These are phyloP conservation scores for Jatropha curcas DNA, from an alignment of 345 rosid species.

Conservation along the genomic window DNA sequence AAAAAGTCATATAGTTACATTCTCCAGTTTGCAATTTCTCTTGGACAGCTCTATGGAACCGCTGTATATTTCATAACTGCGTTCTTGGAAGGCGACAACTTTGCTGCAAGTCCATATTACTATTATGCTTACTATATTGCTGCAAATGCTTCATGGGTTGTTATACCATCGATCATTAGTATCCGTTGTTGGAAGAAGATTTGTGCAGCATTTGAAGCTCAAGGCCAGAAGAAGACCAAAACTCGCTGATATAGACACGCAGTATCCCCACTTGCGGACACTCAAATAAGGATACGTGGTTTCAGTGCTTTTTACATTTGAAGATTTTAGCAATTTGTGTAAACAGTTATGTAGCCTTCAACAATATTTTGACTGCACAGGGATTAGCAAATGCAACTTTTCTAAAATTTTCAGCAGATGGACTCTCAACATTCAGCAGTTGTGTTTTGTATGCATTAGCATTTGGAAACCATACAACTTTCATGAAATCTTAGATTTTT, in stretches of 20 bases:
- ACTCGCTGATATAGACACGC: conserved; percentile 32
- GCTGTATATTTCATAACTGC: conserved; percentile 77
- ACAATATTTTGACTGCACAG: background rate
- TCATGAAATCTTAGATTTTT: background rate
- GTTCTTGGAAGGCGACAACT: conserved; percentile 78
- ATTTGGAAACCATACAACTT: too few species aligned
- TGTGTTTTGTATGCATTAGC: background rate
- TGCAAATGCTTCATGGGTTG: conserved; percentile 72
- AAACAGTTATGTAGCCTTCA: background rate
- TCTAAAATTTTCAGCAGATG: background rate
- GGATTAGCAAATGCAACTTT: background rate
- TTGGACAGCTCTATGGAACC: conserved; percentile 93
- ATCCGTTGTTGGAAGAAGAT: conserved; percentile 82
- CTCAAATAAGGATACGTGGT: background rate
- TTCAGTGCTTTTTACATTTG: background rate
- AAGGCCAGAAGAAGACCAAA: conserved; percentile 51
- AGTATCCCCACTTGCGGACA: background rate
- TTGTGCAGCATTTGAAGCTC: conserved; percentile 41
- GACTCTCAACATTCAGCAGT: background rate
- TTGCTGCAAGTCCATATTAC: conserved; percentile 55
- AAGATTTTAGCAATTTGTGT: background rate
- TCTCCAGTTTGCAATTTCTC: conserved; percentile 79
- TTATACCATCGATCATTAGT: conserved; percentile 63
- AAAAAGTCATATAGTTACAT: conserved; percentile 75
- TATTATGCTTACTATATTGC: conserved; percentile 68